Evolutionary conservation across 1,284 basidiomycete genomes (phyloP).

Genomic region (Moesziomyces globuligerus): DNA sequence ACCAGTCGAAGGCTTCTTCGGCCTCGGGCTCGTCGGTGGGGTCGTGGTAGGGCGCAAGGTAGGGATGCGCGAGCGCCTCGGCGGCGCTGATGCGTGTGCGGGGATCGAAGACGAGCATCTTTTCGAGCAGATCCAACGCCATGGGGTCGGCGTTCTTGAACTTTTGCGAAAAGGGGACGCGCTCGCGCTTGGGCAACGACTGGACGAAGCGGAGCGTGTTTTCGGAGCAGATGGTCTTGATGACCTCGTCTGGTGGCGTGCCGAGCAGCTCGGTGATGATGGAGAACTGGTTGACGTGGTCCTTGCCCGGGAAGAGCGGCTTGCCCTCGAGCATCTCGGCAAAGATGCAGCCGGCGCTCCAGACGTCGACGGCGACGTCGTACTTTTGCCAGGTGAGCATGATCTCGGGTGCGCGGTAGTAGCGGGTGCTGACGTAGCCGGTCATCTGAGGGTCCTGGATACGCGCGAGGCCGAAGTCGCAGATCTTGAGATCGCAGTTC

Average conservation of each 20-base stretch:
- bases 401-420: slow-evolving; percentile 98
- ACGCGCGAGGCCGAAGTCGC: slow-evolving; percentile 96
- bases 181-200: slow-evolving; percentile 93
- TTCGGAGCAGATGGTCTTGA: slow-evolving; percentile 97
- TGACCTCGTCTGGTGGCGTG: slow-evolving; percentile 98
- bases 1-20: slow-evolving; percentile 96
- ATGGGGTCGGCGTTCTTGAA: slow-evolving; percentile 88
- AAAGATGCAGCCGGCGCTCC: slow-evolving; percentile 99
- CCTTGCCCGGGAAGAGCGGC: slow-evolving; percentile 98
- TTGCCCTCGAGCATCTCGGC: slow-evolving; percentile 99
- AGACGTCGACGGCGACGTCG: slow-evolving; percentile 97
- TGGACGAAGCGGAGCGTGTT: slow-evolving; percentile 99
- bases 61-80: slow-evolving; percentile 89
- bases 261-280: slow-evolving; percentile 99
- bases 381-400: slow-evolving; percentile 99
- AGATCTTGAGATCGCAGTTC: slow-evolving; percentile 99
- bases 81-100: slow-evolving; percentile 94
- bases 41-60: slow-evolving; percentile 97
- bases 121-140: slow-evolving; percentile 96
- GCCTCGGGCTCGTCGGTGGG: slow-evolving; percentile 97
- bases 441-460: slow-evolving; percentile 98
- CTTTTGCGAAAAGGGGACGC: slow-evolving; percentile 93
- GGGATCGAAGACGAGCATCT: slow-evolving; percentile 99
- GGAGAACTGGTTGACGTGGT: slow-evolving; percentile 99
- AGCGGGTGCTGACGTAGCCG: slow-evolving; percentile 97